Evolutionary conservation across 2,329 filamentous ascomycete species (phyloP).

Genomic region (Diaporthe vexans): DNA sequence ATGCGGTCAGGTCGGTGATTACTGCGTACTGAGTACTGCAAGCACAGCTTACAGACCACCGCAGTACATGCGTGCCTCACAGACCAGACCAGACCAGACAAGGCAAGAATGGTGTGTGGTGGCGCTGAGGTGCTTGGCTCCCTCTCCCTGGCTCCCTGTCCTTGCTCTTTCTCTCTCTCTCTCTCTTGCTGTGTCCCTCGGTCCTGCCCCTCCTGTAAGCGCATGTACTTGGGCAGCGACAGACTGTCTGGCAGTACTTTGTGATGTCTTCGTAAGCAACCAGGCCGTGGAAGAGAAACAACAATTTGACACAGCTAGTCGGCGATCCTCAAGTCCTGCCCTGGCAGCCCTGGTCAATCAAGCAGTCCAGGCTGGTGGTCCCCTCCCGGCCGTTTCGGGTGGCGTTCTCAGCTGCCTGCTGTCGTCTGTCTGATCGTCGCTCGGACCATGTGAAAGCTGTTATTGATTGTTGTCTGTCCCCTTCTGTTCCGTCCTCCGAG

Average conservation of each 20-base stretch:
- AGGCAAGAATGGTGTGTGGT: not conserved
- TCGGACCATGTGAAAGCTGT: not conserved
- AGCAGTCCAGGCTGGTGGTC: too few species aligned
- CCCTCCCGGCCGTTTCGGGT: constrained; percentile 16
- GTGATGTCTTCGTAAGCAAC: not conserved
- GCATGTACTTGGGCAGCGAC: not conserved
- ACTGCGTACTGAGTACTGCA: not conserved
- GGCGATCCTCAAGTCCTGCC: constrained; percentile 9
- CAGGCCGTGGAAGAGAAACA: not conserved
- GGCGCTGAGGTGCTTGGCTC: not conserved
- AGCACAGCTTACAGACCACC: not conserved
- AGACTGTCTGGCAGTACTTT: not conserved
- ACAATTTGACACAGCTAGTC: constrained; percentile 22
- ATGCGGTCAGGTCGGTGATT: not conserved
- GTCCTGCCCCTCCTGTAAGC: not conserved
- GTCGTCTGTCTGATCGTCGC: constrained; percentile 29
- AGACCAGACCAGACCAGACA: not conserved
- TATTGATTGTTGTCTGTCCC: not conserved
- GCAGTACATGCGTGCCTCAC: too few species aligned
- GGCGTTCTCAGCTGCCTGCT: constrained; percentile 21
- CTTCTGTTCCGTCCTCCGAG: not conserved
- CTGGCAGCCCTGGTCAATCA: too few species aligned
- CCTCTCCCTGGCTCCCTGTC: not conserved
- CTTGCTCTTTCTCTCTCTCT: not conserved
- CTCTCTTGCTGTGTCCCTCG: not conserved